phyloP scores from a whole-genome alignment of 2,329 filamentous ascomycete genomes.

The Trichoderma brevicompactum region DNA sequence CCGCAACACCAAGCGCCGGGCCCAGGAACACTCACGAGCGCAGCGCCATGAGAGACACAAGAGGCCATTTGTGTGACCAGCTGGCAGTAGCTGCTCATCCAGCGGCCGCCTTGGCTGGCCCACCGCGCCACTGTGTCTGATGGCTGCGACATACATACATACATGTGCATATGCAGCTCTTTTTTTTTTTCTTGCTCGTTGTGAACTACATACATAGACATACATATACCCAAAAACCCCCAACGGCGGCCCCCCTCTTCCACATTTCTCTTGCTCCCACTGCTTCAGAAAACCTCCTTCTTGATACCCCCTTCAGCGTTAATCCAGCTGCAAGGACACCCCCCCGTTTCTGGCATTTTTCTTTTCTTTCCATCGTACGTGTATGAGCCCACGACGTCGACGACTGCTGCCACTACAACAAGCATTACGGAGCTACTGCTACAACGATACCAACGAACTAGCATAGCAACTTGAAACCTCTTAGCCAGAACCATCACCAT shows the following conservation, averaged over 20 bases:
- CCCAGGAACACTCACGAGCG: too few species aligned
- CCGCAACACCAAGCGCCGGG: conserved; percentile 10
- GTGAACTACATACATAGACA: too few species aligned
- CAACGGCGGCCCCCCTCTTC: conserved; percentile 14
- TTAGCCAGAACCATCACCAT: too few species aligned
- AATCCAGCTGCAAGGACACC: neutral
- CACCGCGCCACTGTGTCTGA: neutral
- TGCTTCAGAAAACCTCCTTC: conserved; percentile 26
- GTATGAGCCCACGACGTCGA: conserved; percentile 26
- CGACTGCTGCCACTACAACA: neutral
- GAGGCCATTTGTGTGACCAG: conserved; percentile 27
- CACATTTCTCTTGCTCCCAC: conserved; percentile 23
- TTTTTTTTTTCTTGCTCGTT: too few species aligned
- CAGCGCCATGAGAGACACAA: neutral
- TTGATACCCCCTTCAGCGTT: conserved; percentile 21
- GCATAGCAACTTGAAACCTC: conserved; percentile 18
- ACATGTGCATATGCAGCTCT: too few species aligned
- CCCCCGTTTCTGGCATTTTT: neutral
- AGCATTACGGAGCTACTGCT: neutral
- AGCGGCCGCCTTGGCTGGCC: neutral
- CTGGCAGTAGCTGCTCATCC: conserved; percentile 25
- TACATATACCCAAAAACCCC: neutral
- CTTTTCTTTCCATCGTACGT: neutral
- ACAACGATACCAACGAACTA: neutral
- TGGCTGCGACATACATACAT: neutral